Conservation (phyloP, 192 early-diverging fungal species). For the Chytriomyces sp. region DNA sequence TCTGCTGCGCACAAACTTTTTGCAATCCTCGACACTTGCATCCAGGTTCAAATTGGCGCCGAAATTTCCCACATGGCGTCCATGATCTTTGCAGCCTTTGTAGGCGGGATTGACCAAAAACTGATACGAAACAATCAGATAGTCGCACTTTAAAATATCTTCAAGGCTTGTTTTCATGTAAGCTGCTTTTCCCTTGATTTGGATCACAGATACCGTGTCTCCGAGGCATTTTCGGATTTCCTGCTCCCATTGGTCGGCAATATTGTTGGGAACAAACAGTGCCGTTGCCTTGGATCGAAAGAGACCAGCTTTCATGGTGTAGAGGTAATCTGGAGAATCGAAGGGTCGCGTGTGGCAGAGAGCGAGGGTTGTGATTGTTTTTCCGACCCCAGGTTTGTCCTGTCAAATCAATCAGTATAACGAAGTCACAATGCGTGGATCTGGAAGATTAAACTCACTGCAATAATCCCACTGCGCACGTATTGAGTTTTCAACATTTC, state of each 20-base stretch:
- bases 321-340: constrained; percentile 1
- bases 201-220: not conserved
- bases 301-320: not conserved
- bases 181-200: constrained; percentile 29
- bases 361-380: constrained; percentile 21
- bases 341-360: constrained; percentile 28
- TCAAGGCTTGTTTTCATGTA: not conserved
- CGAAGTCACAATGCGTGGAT: not conserved
- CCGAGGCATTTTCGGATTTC: constrained; percentile 38
- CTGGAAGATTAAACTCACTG: not conserved
- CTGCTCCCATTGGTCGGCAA: constrained; percentile 19
- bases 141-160: constrained; percentile 10
- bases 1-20: not conserved
- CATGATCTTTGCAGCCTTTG: not conserved
- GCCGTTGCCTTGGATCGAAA: not conserved
- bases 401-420: not conserved
- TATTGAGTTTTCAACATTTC: not conserved
- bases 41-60: not conserved
- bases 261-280: constrained; percentile 21
- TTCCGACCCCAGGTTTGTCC: constrained; percentile 32
- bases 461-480: not conserved
- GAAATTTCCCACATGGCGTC: not conserved
- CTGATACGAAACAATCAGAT: constrained; percentile 26
- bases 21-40: not conserved
- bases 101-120: constrained; percentile 19